These are phyloP conservation scores for Phaeomoniella chlamydospora DNA, from an alignment of 2,329 filamentous ascomycete species.

Conservation along the genomic window DNA sequence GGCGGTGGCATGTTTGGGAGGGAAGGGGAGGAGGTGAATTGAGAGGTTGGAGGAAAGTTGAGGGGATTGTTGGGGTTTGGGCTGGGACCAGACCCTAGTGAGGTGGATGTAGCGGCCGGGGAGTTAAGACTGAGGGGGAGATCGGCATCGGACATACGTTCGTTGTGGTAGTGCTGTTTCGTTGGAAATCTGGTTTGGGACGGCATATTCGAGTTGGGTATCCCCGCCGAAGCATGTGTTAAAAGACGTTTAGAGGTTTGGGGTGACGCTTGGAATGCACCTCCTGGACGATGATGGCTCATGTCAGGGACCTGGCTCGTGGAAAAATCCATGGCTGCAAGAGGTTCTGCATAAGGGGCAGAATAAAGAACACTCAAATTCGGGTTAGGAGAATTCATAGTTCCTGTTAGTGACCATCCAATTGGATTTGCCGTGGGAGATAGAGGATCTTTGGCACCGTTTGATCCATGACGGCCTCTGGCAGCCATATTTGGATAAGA, in stretches of 20 bases:
- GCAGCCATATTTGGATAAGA: conserved; percentile 15
- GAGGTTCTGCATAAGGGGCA: conserved; percentile 27
- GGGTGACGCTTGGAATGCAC: conserved; percentile 18
- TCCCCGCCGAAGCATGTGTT: background rate
- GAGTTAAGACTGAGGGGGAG: conserved; percentile 35
- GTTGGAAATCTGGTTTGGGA: conserved; percentile 15
- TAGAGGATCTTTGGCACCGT: conserved; percentile 36
- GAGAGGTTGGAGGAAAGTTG: conserved; percentile 8
- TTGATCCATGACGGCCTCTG: conserved; percentile 34
- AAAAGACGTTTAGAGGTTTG: conserved; percentile 8
- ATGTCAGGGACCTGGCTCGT: conserved; percentile 8
- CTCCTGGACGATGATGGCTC: conserved; percentile 19
- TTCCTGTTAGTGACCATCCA: conserved; percentile 78
- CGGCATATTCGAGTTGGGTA: conserved; percentile 9
- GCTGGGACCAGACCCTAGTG: conserved; percentile 13
- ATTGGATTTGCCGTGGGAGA: conserved; percentile 41
- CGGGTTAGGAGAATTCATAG: conserved; percentile 70
- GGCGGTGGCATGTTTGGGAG: conserved; percentile 5
- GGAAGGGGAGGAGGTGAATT: no score
- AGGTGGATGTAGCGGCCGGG: conserved; percentile 17
- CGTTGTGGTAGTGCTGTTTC: conserved; percentile 12
- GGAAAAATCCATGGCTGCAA: conserved; percentile 11
- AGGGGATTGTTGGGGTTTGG: conserved; percentile 11
- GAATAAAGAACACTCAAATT: conserved; percentile 73
- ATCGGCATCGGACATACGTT: conserved; percentile 17